Conservation (phyloP, 2,329 filamentous ascomycete genomes). For the Aureobasidium lini region DNA sequence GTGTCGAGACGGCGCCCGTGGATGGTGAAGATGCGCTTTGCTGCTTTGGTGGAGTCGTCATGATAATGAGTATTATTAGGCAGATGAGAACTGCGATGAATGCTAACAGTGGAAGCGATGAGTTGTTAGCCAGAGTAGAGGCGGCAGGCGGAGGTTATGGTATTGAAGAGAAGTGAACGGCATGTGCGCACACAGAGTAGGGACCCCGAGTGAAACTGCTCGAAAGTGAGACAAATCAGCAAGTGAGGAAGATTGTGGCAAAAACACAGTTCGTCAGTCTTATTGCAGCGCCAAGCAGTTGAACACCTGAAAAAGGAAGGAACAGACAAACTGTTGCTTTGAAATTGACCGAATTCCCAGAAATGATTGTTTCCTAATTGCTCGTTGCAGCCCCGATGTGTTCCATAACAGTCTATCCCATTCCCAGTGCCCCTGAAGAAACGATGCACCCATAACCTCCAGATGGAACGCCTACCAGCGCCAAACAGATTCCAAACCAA, state of each 20-base stretch:
- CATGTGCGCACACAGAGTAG: too few species aligned
- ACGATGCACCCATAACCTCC: background rate
- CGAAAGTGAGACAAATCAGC: background rate
- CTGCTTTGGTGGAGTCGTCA: background rate
- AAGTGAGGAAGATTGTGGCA: too few species aligned
- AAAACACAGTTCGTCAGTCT: too few species aligned
- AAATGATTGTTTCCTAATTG: background rate
- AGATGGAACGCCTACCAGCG: background rate
- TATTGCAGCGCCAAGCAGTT: too few species aligned
- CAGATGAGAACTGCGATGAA: too few species aligned
- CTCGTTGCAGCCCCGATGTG: background rate
- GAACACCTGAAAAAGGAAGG: background rate
- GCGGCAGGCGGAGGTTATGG: too few species aligned
- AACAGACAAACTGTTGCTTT: background rate
- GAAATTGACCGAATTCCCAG: background rate
- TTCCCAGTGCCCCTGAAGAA: background rate
- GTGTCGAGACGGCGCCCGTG: background rate
- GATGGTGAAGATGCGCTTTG: background rate
- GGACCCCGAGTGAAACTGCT: background rate
- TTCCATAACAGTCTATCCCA: conserved; percentile 9
- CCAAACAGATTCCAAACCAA: background rate
- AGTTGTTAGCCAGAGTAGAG: too few species aligned
- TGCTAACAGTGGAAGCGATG: too few species aligned
- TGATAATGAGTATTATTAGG: background rate
- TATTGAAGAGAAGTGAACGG: background rate